Evolutionary conservation across 225 moss, liverwort and hornwort genomes (phyloP).

Genomic region (Marchantia polymorpha): DNA sequence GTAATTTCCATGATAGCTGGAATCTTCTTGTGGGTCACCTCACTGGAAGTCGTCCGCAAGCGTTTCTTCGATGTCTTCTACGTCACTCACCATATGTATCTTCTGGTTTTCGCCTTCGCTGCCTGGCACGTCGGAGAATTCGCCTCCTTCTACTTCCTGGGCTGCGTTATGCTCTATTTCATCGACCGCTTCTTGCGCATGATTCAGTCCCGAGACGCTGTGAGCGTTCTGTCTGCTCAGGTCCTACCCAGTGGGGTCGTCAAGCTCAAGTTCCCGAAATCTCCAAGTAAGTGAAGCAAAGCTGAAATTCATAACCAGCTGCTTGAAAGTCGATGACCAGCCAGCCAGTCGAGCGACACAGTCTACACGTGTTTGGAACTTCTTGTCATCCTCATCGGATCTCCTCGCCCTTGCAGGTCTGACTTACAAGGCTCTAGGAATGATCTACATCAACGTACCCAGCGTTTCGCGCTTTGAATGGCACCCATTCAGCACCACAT

Average conservation of each 20-base stretch:
- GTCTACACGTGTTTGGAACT: too few species aligned
- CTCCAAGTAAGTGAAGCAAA: conserved; percentile 32
- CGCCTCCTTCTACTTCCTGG: conserved; percentile 49
- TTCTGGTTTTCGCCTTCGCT: conserved; percentile 53
- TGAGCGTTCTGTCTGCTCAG: conserved; percentile 44
- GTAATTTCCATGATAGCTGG: conserved; percentile 54
- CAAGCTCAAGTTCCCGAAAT: conserved; percentile 58
- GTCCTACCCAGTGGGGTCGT: conserved; percentile 48
- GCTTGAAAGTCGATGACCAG: too few species aligned
- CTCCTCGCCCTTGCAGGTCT: conserved; percentile 34
- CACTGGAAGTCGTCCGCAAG: conserved; percentile 39
- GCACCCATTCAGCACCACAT: conserved; percentile 73
- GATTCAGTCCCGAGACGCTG: conserved; percentile 44
- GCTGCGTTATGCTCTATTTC: conserved; percentile 51
- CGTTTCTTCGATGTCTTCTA: conserved; percentile 50
- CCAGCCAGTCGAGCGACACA: too few species aligned
- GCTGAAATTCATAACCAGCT: too few species aligned
- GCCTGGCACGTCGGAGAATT: conserved; percentile 60
- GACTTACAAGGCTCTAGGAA: conserved; percentile 51
- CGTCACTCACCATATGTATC: conserved; percentile 52
- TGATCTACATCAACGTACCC: conserved; percentile 60
- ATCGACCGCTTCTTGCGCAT: conserved; percentile 56
- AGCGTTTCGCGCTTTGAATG: conserved; percentile 59
- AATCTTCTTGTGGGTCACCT: conserved; percentile 50
- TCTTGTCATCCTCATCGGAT: background rate